Evolutionary conservation across 768 basidiomycete species (phyloP), one percentile per base, ranked within the genome.

Genomic region (Cyclocybe aegerita): DNA sequence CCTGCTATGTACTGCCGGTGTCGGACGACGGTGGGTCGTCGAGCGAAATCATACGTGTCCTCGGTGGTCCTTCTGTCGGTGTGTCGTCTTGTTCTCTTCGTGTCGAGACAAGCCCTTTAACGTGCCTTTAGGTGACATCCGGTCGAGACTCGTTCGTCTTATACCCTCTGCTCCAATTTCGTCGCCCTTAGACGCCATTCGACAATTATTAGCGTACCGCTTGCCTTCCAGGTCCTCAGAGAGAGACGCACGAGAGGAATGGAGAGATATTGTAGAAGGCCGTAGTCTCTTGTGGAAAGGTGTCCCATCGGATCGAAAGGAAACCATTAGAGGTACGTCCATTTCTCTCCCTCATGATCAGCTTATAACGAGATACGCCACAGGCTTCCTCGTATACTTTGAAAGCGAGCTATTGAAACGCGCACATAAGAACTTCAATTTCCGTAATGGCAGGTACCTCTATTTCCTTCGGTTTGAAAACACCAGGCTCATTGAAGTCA

Each of bases 21-120:
- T 95, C 93, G 5, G 95, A 98, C 63, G 93, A 98, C 65, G 95
- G 95, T 1, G 95, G 95, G 39, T 93, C 91, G 3, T 96, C 93
- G 2, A 90, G 90, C 56, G 94, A 97, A 74, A 96, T 96, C 46
- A 90, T 94, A 45, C 83, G 94, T 43, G 92, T 94, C 16, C 76
- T 98, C 46, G 90, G 88, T 12, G 90, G 90, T 2, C 89, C 90
- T 15, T 92, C 90, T 32, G 82, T 94, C 60, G 89, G 90, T 88
- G 59, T 54, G 56, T 52, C 43, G 32, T 42, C 38, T 48, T 56
- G 33, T 34, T 39, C 46, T 23, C 33, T 46, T 40, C 31, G 15
- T n/a, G 9, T 7, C 9, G 36, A 4, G 33, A 39, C 39, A 16
- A 32, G 4, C 12, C 12, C 15, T 37, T 33, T 35, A 17, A 48